phyloP scores from a whole-genome alignment of 306 rosid genomes.

The Alnus rubra region DNA sequence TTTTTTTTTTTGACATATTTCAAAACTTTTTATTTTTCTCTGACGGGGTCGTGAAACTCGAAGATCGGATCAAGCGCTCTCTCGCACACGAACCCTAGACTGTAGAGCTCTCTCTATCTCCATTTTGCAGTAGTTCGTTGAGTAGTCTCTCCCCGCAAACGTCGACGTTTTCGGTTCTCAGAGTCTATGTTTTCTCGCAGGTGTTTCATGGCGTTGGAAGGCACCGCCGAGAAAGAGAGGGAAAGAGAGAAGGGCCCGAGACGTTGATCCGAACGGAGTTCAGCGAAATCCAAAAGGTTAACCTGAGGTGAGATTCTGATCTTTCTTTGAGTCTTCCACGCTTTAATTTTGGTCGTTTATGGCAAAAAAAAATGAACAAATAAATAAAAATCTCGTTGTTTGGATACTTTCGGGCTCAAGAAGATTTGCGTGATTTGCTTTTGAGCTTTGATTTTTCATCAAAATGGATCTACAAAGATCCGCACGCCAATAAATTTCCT shows the following conservation, averaged over 20 bases:
- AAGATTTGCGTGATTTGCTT: not conserved
- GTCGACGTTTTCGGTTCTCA: conserved; percentile 3
- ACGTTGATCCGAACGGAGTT: conserved; percentile 24
- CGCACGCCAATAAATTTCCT: not conserved
- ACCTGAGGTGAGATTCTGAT: conserved; percentile 16
- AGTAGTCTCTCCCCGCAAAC: conserved; percentile 2
- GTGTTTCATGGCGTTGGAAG: conserved; percentile 4
- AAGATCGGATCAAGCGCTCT: conserved; percentile 50
- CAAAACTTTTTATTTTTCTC: conserved; percentile 11
- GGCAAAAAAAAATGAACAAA: not conserved
- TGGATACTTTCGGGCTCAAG: not conserved
- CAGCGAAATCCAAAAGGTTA: not conserved
- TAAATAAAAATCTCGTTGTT: not conserved
- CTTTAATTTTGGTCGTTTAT: not conserved
- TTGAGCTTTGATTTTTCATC: not conserved
- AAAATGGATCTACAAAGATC: conserved; percentile 23
- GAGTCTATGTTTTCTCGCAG: not conserved
- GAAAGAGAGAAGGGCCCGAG: conserved; percentile 6
- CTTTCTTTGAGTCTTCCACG: not conserved
- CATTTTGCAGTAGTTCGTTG: not conserved
- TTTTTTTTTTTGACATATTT: not conserved
- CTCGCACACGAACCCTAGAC: conserved; percentile 25
- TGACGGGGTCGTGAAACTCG: conserved; percentile 45
- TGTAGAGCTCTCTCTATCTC: conserved; percentile 11
- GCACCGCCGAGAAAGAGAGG: conserved; percentile 3